A percentile compares a stretch with the other conserved stretches of the same genome.
phyloP scores from a whole-genome alignment of 257 asterid species.

The Oldenlandia corymbosa region DNA sequence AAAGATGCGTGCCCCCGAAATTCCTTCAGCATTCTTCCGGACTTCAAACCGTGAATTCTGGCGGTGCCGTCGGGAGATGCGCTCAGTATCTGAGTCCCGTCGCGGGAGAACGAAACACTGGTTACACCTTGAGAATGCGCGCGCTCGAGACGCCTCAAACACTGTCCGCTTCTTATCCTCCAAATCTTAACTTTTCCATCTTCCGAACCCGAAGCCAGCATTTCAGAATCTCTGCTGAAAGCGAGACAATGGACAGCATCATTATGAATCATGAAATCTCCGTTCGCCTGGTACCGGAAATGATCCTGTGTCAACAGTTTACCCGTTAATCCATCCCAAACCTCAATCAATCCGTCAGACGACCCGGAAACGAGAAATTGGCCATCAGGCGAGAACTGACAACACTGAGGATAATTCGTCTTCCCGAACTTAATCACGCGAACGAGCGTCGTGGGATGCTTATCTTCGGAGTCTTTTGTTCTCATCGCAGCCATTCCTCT shows the following conservation, averaged over 20 bases:
- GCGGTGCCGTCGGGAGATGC: constrained; percentile 95
- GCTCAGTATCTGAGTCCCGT: constrained; percentile 86
- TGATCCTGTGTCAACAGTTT: constrained; percentile 96
- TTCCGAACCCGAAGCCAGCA: constrained; percentile 96
- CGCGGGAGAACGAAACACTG: constrained; percentile 85
- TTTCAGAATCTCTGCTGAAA: constrained; percentile 95
- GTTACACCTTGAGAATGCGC: constrained; percentile 97
- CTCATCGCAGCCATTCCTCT: constrained; percentile 99
- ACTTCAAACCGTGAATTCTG: constrained; percentile 89
- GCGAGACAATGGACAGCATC: constrained; percentile 89
- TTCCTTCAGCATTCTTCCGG: constrained; percentile 90
- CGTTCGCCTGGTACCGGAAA: constrained; percentile 98
- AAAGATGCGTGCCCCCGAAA: constrained; percentile 91
- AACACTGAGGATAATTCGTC: constrained; percentile 83
- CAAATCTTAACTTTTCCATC: constrained; percentile 99
- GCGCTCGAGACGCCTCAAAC: constrained; percentile 92
- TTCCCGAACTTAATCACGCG: constrained; percentile 93
- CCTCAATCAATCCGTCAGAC: constrained; percentile 95
- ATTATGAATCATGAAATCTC: constrained; percentile 93
- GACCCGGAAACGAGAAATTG: constrained; percentile 96
- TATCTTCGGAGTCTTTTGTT: constrained; percentile 93
- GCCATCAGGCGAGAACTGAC: constrained; percentile 95
- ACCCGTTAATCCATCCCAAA: constrained; percentile 95
- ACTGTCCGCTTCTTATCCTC: constrained; percentile 97
- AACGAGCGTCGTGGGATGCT: constrained; percentile 78